Conservation (phyloP, 1,284 basidiomycete genomes). For the Malassezia equina region DNA sequence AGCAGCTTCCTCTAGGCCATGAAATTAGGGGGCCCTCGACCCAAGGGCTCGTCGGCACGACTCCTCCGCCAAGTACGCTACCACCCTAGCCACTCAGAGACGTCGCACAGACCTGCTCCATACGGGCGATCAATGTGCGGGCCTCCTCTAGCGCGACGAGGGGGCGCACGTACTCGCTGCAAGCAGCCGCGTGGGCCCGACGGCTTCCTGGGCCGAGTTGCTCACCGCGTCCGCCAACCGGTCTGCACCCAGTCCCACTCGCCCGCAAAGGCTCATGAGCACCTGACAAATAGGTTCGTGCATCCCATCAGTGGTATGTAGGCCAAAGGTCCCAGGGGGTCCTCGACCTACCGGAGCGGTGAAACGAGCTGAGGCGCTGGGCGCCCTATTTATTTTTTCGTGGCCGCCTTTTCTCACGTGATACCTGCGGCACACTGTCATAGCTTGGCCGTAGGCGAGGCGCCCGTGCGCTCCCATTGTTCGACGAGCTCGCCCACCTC, state of each 20-base stretch:
- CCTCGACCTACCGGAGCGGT: slow-evolving; percentile 15
- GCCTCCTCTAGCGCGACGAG: slow-evolving; percentile 14
- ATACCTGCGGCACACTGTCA: neutral
- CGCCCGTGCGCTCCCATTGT: slow-evolving; percentile 1
- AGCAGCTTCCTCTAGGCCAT: slow-evolving; percentile 19
- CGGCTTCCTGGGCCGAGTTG: slow-evolving; percentile 1
- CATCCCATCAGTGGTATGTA: slow-evolving; percentile 17
- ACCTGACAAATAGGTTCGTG: slow-evolving; percentile 1
- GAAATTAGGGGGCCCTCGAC: slow-evolving; percentile 18
- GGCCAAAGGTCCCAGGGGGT: slow-evolving; percentile 7
- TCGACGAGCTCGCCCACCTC: slow-evolving; percentile 31
- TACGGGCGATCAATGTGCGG: slow-evolving; percentile 16
- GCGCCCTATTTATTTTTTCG: slow-evolving; percentile 9
- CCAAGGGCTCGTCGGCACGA: neutral
- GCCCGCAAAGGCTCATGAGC: slow-evolving; percentile 17
- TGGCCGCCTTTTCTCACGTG: slow-evolving; percentile 1
- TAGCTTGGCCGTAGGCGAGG: neutral
- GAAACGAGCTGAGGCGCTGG: neutral
- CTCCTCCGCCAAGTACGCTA: neutral
- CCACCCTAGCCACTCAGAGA: slow-evolving; percentile 7
- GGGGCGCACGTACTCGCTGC: neutral
- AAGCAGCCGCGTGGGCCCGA: neutral
- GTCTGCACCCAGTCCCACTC: slow-evolving; percentile 16
- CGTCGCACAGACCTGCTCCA: slow-evolving; percentile 12
- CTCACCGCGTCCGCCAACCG: slow-evolving; percentile 16